A percentile compares a stretch with the other conserved stretches of the same genome.
Conservation (phyloP, 345 rosid species). For the Tarenaya hassleriana region DNA sequence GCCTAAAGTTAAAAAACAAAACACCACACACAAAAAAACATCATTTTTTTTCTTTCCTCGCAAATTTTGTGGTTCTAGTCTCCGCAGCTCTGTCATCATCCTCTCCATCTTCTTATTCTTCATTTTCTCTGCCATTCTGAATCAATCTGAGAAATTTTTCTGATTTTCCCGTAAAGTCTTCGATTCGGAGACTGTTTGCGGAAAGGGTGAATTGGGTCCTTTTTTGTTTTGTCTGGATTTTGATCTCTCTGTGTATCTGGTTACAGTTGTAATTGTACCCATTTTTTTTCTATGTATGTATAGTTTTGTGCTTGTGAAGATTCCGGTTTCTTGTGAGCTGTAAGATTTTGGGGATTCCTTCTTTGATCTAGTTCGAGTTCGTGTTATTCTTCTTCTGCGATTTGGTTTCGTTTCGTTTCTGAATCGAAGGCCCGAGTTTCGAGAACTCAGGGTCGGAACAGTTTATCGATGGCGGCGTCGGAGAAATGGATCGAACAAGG, state of each 20-base stretch:
- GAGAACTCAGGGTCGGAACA: conserved; percentile 35
- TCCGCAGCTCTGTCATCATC: conserved; percentile 34
- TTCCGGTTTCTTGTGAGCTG: conserved; percentile 20
- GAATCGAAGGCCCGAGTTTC: conserved; percentile 27
- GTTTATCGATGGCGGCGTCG: conserved; percentile 30
- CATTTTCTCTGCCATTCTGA: conserved; percentile 20
- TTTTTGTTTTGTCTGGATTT: not conserved
- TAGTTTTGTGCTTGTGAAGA: conserved; percentile 12
- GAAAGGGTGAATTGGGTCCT: not conserved
- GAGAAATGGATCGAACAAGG: conserved; percentile 27
- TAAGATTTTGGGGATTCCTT: conserved; percentile 6
- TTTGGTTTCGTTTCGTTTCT: conserved; percentile 7
- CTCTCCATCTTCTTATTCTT: conserved; percentile 15
- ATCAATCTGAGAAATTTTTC: conserved; percentile 2
- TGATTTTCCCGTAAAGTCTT: conserved; percentile 7
- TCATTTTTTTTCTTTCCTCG: conserved; percentile 5
- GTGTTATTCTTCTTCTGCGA: conserved; percentile 6
- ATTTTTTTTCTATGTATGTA: not conserved
- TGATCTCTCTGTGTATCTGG: conserved; percentile 3
- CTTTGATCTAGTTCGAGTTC: conserved; percentile 33
- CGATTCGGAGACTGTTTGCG: conserved; percentile 2
- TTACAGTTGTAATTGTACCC: conserved; percentile 18
- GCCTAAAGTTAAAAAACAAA: conserved; percentile 22
- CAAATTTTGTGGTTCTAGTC: conserved; percentile 36
- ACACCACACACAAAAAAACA: too few relatives aligned